phyloP scores from a whole-genome alignment of 805 yeast species.

The Candida quercuum region DNA sequence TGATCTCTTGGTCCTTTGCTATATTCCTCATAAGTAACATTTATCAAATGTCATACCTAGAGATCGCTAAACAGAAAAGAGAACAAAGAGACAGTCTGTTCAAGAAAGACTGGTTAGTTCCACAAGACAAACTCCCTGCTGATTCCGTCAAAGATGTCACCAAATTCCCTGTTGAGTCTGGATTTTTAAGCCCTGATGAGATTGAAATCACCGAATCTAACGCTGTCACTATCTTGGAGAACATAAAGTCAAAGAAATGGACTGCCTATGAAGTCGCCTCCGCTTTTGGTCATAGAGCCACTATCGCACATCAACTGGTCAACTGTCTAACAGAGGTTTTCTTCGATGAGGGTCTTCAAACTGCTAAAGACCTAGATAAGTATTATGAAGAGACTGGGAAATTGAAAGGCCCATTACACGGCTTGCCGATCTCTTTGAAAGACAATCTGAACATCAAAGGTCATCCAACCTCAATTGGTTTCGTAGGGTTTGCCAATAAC shows the following conservation, averaged over 20 bases:
- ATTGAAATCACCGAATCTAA: slow-evolving; percentile 26
- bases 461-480: slow-evolving; percentile 44
- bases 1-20: too few relatives aligned
- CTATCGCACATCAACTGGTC: slow-evolving; percentile 50
- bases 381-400: slow-evolving; percentile 42
- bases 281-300: slow-evolving; percentile 56
- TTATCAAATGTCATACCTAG: too few relatives aligned
- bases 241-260: slow-evolving; percentile 30
- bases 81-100: slow-evolving; percentile 37
- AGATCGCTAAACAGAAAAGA: slow-evolving; percentile 36
- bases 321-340: slow-evolving; percentile 34
- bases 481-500: slow-evolving; percentile 36
- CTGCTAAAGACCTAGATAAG: slow-evolving; percentile 51
- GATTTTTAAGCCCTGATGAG: slow-evolving; percentile 30
- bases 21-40: too few relatives aligned
- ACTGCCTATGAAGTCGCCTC: slow-evolving; percentile 39
- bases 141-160: slow-evolving; percentile 30
- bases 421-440: slow-evolving; percentile 60
- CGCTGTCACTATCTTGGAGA: slow-evolving; percentile 15
- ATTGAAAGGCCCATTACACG: slow-evolving; percentile 60
- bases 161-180: slow-evolving; percentile 30
- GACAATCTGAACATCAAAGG: slow-evolving; percentile 38
- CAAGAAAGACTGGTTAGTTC: slow-evolving; percentile 39
- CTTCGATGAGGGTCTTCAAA: slow-evolving; percentile 49
- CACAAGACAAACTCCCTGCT: slow-evolving; percentile 8